These are phyloP conservation scores for Rauvolfia tetraphylla DNA, from an alignment of 257 asterid genomes.

Conservation along the genomic window DNA sequence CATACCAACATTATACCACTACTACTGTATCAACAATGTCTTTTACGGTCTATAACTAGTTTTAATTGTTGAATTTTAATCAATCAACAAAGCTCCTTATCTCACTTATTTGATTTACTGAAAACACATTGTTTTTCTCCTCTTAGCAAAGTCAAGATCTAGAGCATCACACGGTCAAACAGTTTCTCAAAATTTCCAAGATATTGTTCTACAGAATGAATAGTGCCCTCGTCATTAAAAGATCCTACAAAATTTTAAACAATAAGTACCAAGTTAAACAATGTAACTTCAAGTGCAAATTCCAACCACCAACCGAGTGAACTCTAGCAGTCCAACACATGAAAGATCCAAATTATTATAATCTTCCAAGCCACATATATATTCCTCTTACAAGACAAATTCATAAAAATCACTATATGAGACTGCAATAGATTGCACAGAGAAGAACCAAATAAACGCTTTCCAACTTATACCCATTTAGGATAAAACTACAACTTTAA, in stretches of 20 bases:
- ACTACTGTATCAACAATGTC: not conserved
- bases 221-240: not conserved
- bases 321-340: not conserved
- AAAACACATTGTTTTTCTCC: not conserved
- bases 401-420: not conserved
- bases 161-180: not conserved
- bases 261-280: not conserved
- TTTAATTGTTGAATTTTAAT: not conserved
- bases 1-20: not conserved
- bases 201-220: not conserved
- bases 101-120: not conserved
- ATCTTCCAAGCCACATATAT: not conserved
- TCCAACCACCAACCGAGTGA: constrained; percentile 7
- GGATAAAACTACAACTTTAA: constrained; percentile 2
- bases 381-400: not conserved
- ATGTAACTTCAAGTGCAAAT: not conserved
- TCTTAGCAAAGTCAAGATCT: not conserved
- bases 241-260: not conserved
- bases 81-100: not conserved
- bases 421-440: not conserved
- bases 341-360: not conserved
- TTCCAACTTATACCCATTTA: not conserved
- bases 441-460: not conserved
- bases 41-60: not conserved
- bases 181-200: not conserved